Base-by-base conservation (phyloP, 352 stramenopile species). In the Globisporangium alternatum region DNA sequence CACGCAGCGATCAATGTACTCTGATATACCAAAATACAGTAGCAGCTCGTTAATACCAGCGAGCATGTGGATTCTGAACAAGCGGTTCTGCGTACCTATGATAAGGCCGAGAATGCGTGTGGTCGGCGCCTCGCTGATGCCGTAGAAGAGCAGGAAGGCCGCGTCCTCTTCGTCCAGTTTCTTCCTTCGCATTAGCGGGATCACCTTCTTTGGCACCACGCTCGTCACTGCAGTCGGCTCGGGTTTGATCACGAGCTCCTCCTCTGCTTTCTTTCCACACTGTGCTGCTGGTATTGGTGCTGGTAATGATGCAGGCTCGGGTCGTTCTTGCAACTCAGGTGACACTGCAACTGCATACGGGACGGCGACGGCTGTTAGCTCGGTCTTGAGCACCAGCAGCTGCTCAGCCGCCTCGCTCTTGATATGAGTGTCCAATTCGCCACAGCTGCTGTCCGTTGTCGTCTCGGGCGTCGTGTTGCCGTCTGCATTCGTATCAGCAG, bases 141-240 rank as follows among this genome's bases (percentile, higher is more conserved):
- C 81, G 52, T 89, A 80, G 66, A 90, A 92, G 10, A 92, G 71
- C 52, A 90, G 44, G 59, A 89, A 86, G 17, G 77, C 83, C 4
- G 83, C 83, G 57, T 89, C 72, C 60, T 89, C 81, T 58, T 90
- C 81, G 37, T 79, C 77, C 13, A 92, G 62, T 13, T 71, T 74
- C 22, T 75, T 61, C 33, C 59, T 12, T 22, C 58, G 65, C 59
- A 70, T 63, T 17, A 62, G 41, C 9, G 58, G 57, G n/a, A 66
- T 58, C n/a, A 15, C 65, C 17, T 45, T 62, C 17, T 35, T 62
- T 3, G 60, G 60, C 8, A 64, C 9, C 4, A 56, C n/a, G 22
- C 55, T 30, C 33, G 49, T 10, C 45, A 35, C 47, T 28, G 49
- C 43, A 31, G 4, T 52, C n/a, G 47, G 33, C 9, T 62, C 52